Percentiles rank a stretch among this genome's conserved stretches.
These are phyloP conservation scores for Alternaria arborescens DNA, from an alignment of 2,329 filamentous ascomycete genomes.

Conservation along the genomic window DNA sequence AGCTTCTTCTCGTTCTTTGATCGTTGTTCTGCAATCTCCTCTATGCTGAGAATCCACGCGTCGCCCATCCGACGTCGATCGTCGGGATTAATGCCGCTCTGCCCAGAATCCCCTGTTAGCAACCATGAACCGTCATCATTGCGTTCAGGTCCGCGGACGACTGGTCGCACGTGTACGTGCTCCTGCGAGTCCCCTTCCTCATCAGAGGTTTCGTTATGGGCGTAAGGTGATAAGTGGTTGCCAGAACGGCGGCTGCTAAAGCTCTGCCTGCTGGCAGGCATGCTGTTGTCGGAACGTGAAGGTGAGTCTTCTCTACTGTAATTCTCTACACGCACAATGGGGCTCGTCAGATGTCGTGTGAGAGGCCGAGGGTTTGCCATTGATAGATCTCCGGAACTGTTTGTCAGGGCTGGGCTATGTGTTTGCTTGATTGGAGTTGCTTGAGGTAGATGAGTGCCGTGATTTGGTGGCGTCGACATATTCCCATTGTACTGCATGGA, in stretches of 20 bases:
- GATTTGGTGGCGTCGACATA: conserved; percentile 41
- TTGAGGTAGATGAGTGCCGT: conserved; percentile 28
- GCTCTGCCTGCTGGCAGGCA: conserved; percentile 47
- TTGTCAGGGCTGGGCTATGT: conserved; percentile 51
- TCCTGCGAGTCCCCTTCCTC: conserved; percentile 41
- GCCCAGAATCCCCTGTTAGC: conserved; percentile 49
- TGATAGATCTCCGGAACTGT: conserved; percentile 44
- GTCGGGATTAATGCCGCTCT: conserved; percentile 58
- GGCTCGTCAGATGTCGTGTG: conserved; percentile 47
- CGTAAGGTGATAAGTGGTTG: conserved; percentile 51
- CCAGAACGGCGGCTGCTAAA: conserved; percentile 46
- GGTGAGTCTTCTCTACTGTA: conserved; percentile 49
- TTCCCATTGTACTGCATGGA: conserved; percentile 31
- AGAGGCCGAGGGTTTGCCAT: conserved; percentile 39
- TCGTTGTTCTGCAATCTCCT: conserved; percentile 59
- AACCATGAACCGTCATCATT: conserved; percentile 59
- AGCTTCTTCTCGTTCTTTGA: conserved; percentile 61
- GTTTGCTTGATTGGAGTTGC: conserved; percentile 46
- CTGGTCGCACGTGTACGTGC: conserved; percentile 26
- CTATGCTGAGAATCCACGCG: conserved; percentile 57
- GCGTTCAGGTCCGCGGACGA: conserved; percentile 49
- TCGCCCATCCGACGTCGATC: conserved; percentile 54
- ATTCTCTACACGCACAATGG: conserved; percentile 51
- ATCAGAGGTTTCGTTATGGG: conserved; percentile 44
- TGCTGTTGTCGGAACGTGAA: conserved; percentile 44